Evolutionary conservation across 371 early-diverging fungal genomes (phyloP).

Genomic region (Circinella minor): DNA sequence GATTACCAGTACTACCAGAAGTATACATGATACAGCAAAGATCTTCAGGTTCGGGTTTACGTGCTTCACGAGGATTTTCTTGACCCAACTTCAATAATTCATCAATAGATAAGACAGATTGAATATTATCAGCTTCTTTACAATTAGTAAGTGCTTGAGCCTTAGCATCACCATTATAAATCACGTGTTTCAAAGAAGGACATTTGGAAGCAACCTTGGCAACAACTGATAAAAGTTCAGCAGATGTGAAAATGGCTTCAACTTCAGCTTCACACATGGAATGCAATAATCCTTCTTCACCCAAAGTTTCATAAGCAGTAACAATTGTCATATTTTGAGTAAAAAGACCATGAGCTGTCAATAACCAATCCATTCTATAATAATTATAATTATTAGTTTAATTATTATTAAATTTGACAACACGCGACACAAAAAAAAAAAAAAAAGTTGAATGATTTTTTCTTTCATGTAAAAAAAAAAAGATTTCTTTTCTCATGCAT

Average conservation of each 20-base stretch:
- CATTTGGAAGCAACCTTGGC: slow-evolving; percentile 62
- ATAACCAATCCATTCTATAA: slow-evolving; percentile 75
- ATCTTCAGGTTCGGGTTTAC: slow-evolving; percentile 75
- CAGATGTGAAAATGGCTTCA: slow-evolving; percentile 78
- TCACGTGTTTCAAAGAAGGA: slow-evolving; percentile 70
- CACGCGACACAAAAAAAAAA: too few relatives aligned
- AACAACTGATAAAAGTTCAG: slow-evolving; percentile 80
- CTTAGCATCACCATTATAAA: slow-evolving; percentile 79
- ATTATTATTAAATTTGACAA: too few relatives aligned
- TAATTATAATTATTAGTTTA: not conserved
- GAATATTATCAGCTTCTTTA: slow-evolving; percentile 18
- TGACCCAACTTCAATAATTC: slow-evolving; percentile 69
- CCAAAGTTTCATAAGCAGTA: slow-evolving; percentile 90
- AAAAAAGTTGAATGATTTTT: too few relatives aligned
- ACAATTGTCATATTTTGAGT: slow-evolving; percentile 79
- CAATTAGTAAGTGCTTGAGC: slow-evolving; percentile 48
- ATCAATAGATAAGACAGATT: slow-evolving; percentile 43
- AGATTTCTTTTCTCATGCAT: too few relatives aligned
- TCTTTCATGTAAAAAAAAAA: too few relatives aligned
- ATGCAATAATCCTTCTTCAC: slow-evolving; percentile 84
- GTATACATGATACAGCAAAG: slow-evolving; percentile 96
- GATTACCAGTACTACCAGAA: slow-evolving; percentile 91
- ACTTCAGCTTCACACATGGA: slow-evolving; percentile 88
- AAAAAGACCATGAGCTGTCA: slow-evolving; percentile 71
- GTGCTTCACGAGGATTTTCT: slow-evolving; percentile 62